Evolutionary conservation across 176 grass and related monocot genomes (phyloP).

Genomic region (Raddia guianensis): DNA sequence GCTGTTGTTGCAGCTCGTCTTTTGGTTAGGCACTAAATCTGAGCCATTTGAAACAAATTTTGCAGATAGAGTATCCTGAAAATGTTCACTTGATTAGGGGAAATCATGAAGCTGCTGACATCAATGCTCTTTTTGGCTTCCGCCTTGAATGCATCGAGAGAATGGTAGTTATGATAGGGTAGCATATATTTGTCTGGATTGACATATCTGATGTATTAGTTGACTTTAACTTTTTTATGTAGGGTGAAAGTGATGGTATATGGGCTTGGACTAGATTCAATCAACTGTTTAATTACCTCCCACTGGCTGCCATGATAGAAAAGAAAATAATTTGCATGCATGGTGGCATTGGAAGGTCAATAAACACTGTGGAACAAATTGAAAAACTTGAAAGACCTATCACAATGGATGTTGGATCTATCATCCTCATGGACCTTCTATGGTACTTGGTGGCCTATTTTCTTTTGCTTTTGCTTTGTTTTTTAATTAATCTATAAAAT

Average conservation of each 20-base stretch:
- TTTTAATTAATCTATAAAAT: constrained; percentile 1
- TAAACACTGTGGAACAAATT: constrained; percentile 90
- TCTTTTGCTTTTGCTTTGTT: background rate
- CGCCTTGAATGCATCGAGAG: constrained; percentile 97
- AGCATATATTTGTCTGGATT: constrained; percentile 24
- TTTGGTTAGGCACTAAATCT: constrained; percentile 35
- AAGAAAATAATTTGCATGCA: constrained; percentile 99
- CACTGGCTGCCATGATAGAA: constrained; percentile 97
- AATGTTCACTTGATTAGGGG: constrained; percentile 91
- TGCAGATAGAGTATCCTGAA: constrained; percentile 97
- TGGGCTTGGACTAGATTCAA: constrained; percentile 99
- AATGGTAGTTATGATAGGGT: constrained; percentile 65
- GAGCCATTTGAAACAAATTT: constrained; percentile 34
- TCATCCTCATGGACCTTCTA: constrained; percentile 95
- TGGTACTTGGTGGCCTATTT: constrained; percentile 58
- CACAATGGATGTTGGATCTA: constrained; percentile 98
- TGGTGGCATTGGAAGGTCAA: constrained; percentile 97
- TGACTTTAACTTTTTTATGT: constrained; percentile 32
- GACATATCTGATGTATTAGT: constrained; percentile 10
- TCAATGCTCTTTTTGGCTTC: constrained; percentile 98
- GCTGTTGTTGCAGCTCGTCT: background rate
- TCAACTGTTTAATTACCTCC: constrained; percentile 96
- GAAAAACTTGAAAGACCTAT: constrained; percentile 99
- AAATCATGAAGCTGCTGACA: constrained; percentile 99
- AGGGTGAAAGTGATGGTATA: constrained; percentile 98